Evolutionary conservation across 768 basidiomycete species (phyloP), one percentile per base, ranked within the genome.

Genomic region (Lactarius sp.): DNA sequence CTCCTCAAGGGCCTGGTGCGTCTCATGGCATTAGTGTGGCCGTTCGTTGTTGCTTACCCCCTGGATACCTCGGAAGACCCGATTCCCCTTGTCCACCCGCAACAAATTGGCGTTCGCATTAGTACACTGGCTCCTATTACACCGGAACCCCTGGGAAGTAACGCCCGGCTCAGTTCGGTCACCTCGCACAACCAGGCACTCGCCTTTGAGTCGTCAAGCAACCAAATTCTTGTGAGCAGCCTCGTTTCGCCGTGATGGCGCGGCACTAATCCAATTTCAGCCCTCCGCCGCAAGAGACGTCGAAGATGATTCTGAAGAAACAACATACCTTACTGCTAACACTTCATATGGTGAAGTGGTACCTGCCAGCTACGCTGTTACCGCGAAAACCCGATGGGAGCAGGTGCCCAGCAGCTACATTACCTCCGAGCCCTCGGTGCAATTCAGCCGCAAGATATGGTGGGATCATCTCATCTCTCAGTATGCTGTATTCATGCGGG

Each of bases 391-490:
- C 39, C 60, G 47, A 52, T 46, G 36, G n/a, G 52, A 52, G 22
- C 67, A 65, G 27, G 58, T 56, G n/a, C 47, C 34, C 7, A 42
- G 42, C 7, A 42, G 42, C n/a, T 56, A 56, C 13, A 64, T 76
- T 27, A 68, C 66, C 41, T 56, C 75, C 52, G 82, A 85, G 65
- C 89, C 89, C 7, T 86, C 87, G 9, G 74, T 88, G 42, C 78
- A 81, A 53, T 89, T 88, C 72, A 77, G 79, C 18, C 86, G 87
- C 55, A 84, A 87, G 75, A 85, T 83, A 27, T 90, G 90, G 90
- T 92, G 87, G 85, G 90, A 90, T 70, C 83, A 81, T 4, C 77
- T 91, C 18, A 73, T 89, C 41, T 75, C 76, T 46, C 70, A 86
- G 34, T 90, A 90, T 71, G 57, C 69, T 36, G 65, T 59, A 52